phyloP scores from a whole-genome alignment of 2,329 filamentous ascomycete genomes.

The Diplocarpon rosae region DNA sequence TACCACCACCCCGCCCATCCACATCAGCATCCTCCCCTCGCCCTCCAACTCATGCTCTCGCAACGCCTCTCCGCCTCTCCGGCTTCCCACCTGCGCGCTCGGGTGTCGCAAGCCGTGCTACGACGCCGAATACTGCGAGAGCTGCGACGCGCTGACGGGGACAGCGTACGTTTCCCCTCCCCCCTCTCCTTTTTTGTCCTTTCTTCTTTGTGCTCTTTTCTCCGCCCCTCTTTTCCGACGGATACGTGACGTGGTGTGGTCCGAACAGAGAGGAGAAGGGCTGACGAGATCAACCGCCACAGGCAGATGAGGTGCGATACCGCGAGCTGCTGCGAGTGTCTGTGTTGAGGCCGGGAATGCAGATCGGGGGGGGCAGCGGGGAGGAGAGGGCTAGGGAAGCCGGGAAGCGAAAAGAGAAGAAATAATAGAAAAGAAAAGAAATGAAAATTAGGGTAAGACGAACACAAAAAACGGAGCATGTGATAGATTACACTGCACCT shows the following conservation, averaged over 20 bases:
- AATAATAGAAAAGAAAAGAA: too few species aligned
- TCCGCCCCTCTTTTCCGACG: background rate
- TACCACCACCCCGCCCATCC: background rate
- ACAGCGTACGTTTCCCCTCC: background rate
- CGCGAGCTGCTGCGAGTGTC: background rate
- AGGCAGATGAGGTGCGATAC: background rate
- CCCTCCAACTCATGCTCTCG: background rate
- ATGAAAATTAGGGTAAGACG: too few species aligned
- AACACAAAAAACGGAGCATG: too few species aligned
- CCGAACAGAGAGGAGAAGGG: background rate
- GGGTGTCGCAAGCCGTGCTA: conserved; percentile 2
- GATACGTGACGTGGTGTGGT: too few species aligned
- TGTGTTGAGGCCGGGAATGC: too few species aligned
- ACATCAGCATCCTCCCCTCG: background rate
- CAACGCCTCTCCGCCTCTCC: background rate
- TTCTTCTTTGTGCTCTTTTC: background rate
- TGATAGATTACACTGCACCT: too few species aligned
- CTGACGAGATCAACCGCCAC: too few species aligned
- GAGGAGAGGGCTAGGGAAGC: too few species aligned
- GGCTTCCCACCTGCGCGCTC: background rate
- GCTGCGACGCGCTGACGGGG: background rate
- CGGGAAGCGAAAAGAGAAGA: too few species aligned
- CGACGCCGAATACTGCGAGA: background rate
- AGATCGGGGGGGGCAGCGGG: too few species aligned
- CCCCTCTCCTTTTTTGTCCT: background rate